Percentiles rank a stretch among this genome's conserved stretches.
phyloP scores from a whole-genome alignment of 306 rosid genomes.

The Quercus engelmannii region DNA sequence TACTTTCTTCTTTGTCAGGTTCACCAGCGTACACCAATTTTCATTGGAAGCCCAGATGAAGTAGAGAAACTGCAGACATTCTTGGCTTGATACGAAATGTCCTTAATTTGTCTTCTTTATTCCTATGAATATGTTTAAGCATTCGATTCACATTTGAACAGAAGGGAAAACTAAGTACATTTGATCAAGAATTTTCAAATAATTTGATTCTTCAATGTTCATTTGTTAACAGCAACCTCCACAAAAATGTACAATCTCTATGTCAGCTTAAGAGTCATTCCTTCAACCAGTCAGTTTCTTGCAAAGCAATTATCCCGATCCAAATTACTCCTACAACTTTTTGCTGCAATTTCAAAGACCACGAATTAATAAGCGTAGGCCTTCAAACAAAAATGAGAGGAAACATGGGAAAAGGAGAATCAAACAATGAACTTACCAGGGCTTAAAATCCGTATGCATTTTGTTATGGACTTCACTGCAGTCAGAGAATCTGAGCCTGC shows the following conservation, averaged over 20 bases:
- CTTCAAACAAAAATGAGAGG: not conserved
- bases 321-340: conserved; percentile 23
- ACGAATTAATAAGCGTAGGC: not conserved
- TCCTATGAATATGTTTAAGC: not conserved
- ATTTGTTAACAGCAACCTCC: not conserved
- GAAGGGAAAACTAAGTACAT: not conserved
- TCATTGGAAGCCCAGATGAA: conserved; percentile 38
- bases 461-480: conserved; percentile 50
- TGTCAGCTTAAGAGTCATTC: conserved; percentile 24
- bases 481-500: conserved; percentile 56
- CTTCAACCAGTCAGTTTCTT: conserved; percentile 22
- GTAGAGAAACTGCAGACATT: conserved; percentile 28
- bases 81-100: conserved; percentile 18
- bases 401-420: not conserved
- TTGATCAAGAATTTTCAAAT: not conserved
- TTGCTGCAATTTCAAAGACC: conserved; percentile 35
- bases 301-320: conserved; percentile 30
- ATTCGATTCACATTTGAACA: not conserved
- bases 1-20: conserved; percentile 9
- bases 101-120: not conserved
- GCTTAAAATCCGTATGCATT: conserved; percentile 59
- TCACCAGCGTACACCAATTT: conserved; percentile 38
- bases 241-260: conserved; percentile 1
- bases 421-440: conserved; percentile 46
- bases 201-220: not conserved